A percentile compares a stretch with the other conserved stretches of the same genome.
These are phyloP conservation scores for Botryotinia convoluta DNA, from an alignment of 2,329 filamentous ascomycete genomes.

Conservation along the genomic window DNA sequence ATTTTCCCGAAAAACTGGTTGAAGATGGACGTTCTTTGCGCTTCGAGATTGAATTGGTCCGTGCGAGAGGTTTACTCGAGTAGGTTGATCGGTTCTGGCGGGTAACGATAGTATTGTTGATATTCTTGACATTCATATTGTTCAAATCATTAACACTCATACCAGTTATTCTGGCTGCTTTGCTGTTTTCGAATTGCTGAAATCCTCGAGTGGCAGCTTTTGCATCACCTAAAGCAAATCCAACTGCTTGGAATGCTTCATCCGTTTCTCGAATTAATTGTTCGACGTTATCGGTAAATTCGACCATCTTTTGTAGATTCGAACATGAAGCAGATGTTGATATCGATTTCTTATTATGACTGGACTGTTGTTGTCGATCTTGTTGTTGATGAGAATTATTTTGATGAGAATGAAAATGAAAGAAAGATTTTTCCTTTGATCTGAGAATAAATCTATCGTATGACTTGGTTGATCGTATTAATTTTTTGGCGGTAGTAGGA, in stretches of 20 bases:
- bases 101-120: background rate
- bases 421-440: background rate
- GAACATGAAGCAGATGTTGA: constrained; percentile 26
- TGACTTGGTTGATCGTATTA: background rate
- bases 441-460: constrained; percentile 3
- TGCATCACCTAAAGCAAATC: constrained; percentile 43
- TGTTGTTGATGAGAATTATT: background rate
- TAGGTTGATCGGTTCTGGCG: background rate
- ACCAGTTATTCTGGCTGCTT: background rate
- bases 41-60: constrained; percentile 25
- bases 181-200: constrained; percentile 21
- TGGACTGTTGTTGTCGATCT: background rate
- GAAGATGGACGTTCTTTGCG: constrained; percentile 23
- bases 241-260: constrained; percentile 49
- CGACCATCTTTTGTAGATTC: constrained; percentile 31
- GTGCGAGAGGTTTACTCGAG: constrained; percentile 4
- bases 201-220: constrained; percentile 37
- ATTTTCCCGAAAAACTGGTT: constrained; percentile 27
- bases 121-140: background rate
- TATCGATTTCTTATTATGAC: background rate
- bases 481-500: background rate
- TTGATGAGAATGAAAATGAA: background rate
- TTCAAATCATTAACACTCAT: background rate
- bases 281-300: constrained; percentile 37
- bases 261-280: constrained; percentile 51